These are phyloP conservation scores for Geum urbanum DNA, from an alignment of 306 rosid genomes.

Conservation along the genomic window DNA sequence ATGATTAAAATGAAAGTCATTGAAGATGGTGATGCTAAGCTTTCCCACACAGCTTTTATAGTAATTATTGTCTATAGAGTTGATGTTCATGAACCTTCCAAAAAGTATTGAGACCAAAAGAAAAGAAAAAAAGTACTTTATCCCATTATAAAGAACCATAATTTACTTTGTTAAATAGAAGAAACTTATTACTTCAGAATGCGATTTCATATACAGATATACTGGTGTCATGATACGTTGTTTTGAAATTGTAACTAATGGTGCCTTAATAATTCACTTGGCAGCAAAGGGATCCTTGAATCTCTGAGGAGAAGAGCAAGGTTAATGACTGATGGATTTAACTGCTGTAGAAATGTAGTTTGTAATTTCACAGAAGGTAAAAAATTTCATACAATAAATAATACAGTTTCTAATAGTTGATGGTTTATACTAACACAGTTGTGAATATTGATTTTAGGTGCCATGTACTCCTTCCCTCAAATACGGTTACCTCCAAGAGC, in stretches of 20 bases:
- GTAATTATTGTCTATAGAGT: background rate
- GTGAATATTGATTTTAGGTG: conserved; percentile 56
- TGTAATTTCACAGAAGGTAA: conserved; percentile 98
- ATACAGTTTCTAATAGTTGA: background rate
- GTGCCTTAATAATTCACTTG: conserved; percentile 21
- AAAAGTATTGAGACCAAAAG: background rate
- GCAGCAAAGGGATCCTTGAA: conserved; percentile 84
- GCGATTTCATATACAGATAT: background rate
- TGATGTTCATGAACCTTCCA: background rate
- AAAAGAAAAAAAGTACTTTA: background rate
- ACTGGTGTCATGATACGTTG: conserved; percentile 7
- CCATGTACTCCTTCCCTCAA: conserved; percentile 99
- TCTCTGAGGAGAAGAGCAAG: conserved; percentile 92
- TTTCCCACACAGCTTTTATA: background rate
- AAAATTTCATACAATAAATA: background rate
- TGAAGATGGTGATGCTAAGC: conserved; percentile 10
- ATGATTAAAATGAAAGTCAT: too few species aligned
- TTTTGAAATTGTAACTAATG: conserved; percentile 21
- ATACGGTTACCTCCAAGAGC: conserved; percentile 73
- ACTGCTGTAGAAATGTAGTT: conserved; percentile 93
- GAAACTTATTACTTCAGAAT: background rate
- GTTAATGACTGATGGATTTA: conserved; percentile 96
- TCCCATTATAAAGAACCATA: background rate
- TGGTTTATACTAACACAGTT: conserved; percentile 15
- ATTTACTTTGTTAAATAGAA: too few species aligned